Conservation (phyloP, 1,284 basidiomycete genomes). For the Irpex sp. region DNA sequence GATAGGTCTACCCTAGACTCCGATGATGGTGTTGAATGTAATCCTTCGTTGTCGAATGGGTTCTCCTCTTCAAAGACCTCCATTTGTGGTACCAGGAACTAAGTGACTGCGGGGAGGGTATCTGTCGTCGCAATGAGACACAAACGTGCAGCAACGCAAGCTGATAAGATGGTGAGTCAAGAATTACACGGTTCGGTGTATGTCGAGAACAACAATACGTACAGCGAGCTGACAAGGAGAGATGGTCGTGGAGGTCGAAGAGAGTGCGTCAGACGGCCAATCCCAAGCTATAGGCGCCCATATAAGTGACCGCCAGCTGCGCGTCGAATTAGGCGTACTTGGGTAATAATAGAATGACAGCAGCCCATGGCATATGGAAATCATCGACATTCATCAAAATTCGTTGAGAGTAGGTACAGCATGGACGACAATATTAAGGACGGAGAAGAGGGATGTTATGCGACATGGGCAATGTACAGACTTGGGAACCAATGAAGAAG, state of each 20-base stretch:
- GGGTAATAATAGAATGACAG: too few species aligned
- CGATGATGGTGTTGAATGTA: constrained; percentile 63
- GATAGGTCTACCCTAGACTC: constrained; percentile 60
- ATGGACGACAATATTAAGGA: not conserved
- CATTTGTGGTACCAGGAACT: constrained; percentile 34
- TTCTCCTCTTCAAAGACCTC: constrained; percentile 77
- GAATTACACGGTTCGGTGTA: too few species aligned
- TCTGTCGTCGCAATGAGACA: too few species aligned
- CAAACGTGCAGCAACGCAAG: too few species aligned
- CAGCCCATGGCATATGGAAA: not conserved
- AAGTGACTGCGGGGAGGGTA: not conserved
- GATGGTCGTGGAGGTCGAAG: not conserved
- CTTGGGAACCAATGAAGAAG: not conserved
- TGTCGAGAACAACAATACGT: too few species aligned
- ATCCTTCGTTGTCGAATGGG: constrained; percentile 68
- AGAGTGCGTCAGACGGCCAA: not conserved
- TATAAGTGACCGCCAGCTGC: not conserved
- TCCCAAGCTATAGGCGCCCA: not conserved
- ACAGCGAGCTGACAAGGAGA: not conserved
- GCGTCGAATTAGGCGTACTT: too few species aligned
- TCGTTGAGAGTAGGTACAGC: not conserved
- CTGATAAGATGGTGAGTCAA: too few species aligned
- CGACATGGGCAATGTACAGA: not conserved
- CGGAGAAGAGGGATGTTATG: not conserved
- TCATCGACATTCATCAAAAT: not conserved